These are phyloP conservation scores for Calocybe gangraenosa DNA, from an alignment of 768 basidiomycete species.

Conservation along the genomic window DNA sequence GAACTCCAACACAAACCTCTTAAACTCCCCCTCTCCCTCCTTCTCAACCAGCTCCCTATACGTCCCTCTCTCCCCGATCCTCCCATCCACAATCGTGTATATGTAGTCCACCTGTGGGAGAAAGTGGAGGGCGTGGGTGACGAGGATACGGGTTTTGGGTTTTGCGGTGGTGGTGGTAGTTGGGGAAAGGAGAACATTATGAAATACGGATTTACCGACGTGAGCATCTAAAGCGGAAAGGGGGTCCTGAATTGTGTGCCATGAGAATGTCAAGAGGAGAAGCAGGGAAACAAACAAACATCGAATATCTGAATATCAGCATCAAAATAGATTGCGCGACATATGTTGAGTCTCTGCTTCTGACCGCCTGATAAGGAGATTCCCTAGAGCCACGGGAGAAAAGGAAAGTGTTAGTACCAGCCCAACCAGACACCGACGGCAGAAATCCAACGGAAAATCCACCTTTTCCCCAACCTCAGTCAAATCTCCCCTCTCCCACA, in stretches of 20 bases:
- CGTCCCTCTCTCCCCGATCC: constrained; percentile 76
- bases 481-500: constrained; percentile 72
- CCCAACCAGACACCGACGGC: background rate
- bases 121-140: constrained; percentile 91
- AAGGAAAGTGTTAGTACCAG: constrained; percentile 5
- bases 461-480: constrained; percentile 82
- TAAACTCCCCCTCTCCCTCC: constrained; percentile 54
- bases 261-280: background rate
- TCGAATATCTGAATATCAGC: constrained; percentile 88
- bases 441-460: background rate
- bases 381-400: constrained; percentile 52
- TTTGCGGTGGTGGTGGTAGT: constrained; percentile 31
- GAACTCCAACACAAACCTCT: constrained; percentile 73
- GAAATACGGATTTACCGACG: constrained; percentile 84
- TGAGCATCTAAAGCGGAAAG: constrained; percentile 91
- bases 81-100: constrained; percentile 72
- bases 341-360: constrained; percentile 79
- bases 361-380: constrained; percentile 85
- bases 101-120: constrained; percentile 86
- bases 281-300: constrained; percentile 19
- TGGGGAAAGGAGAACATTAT: constrained; percentile 55
- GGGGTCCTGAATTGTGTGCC: constrained; percentile 53
- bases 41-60: constrained; percentile 65
- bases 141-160: constrained; percentile 80
- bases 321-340: constrained; percentile 82